Base-by-base conservation (phyloP, 345 rosid genomes). In the Pelargonium nanum region DNA sequence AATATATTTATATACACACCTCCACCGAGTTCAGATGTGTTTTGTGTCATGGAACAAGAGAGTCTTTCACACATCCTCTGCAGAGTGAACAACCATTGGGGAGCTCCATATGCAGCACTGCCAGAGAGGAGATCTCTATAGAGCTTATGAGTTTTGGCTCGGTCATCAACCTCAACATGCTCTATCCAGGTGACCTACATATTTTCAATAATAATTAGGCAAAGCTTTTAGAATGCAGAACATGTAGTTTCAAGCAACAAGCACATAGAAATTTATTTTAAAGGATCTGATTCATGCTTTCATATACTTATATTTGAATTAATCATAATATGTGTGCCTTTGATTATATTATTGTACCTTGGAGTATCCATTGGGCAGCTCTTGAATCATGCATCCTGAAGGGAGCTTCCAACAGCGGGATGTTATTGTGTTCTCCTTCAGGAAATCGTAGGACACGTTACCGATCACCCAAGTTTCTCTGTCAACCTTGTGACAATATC, bases 141-240 rank as follows among this genome's bases (percentile, higher is more conserved):
- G 21, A 86, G 65, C 68, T 58, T 61, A 57, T 86, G 85, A 32
- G 76, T 80, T 19, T 77, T n/a, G n/a, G n/a, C 88, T 65, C 83
- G 70, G 55, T 90, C 95, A 65, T 90, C 93, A 26, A 85, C 93
- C 67, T 94, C 97, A 23, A 90, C 86, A 76, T 90, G 81, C 65
- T 94, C 99, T 50, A 94, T 77, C 99, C 99, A 94, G 0, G 83
- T 88, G 24, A 94, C 93, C 99, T 90, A 40, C 2, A 40, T 0
- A 40, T 63, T 9, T 28, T n/a, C n/a, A 28, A 7, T 28, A 28
- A 28, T 28, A 40, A 40, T 0, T 2, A 40, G 15, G 13, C 16
- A 40, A 40, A n/a, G n/a, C n/a, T n/a, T n/a, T n/a, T n/a, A n/a
- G n/a, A n/a, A n/a, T n/a, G n/a, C n/a, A n/a, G n/a, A n/a, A n/a